Conservation (phyloP, 2,329 filamentous ascomycete species). For the Penicillium griseofulvum region DNA sequence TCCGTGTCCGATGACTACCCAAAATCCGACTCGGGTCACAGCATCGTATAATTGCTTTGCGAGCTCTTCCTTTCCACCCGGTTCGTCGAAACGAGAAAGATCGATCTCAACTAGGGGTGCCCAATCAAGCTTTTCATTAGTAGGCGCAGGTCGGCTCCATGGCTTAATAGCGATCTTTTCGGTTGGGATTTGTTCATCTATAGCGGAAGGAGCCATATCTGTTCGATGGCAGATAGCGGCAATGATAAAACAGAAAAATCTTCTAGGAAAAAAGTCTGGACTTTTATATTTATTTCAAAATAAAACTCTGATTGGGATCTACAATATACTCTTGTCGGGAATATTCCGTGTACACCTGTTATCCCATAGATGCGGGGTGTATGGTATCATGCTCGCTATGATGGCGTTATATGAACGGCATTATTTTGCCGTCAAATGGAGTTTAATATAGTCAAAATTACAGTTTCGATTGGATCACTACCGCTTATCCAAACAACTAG, state of each 20-base stretch:
- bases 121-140: slow-evolving; percentile 40
- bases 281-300: neutral
- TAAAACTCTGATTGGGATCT: neutral
- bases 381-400: slow-evolving; percentile 12
- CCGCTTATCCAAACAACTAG: too few species aligned
- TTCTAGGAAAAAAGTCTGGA: neutral
- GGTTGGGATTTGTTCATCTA: slow-evolving; percentile 13
- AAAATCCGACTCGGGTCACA: slow-evolving; percentile 38
- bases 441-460: neutral
- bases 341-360: neutral
- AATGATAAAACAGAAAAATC: neutral
- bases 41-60: slow-evolving; percentile 56
- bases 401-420: slow-evolving; percentile 17
- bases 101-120: slow-evolving; percentile 57
- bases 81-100: slow-evolving; percentile 53
- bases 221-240: neutral
- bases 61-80: slow-evolving; percentile 54
- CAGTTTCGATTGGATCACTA: too few species aligned
- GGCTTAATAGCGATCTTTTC: slow-evolving; percentile 19
- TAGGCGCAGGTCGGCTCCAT: slow-evolving; percentile 28
- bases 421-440: neutral
- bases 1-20: slow-evolving; percentile 25
- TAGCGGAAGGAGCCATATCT: slow-evolving; percentile 23
- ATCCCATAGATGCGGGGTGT: slow-evolving; percentile 14
- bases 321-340: neutral